These are phyloP conservation scores for Typha latifolia DNA, from an alignment of 176 grass and related monocot species.

Conservation along the genomic window DNA sequence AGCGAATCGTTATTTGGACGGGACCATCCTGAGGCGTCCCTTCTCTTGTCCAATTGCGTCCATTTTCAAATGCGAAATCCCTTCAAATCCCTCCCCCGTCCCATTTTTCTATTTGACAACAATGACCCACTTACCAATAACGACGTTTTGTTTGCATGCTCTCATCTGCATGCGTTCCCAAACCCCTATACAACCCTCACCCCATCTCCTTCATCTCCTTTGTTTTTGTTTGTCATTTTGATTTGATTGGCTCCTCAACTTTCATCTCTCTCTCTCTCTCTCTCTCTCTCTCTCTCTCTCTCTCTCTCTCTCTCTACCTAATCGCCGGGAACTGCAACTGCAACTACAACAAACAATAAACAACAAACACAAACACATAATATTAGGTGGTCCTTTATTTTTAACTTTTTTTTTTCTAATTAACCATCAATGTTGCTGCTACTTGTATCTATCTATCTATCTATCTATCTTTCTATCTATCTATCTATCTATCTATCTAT, in stretches of 20 bases:
- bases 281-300: neutral
- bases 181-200: neutral
- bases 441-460: neutral
- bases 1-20: constrained; percentile 2
- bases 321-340: too few relatives aligned
- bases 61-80: constrained; percentile 6
- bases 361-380: too few relatives aligned
- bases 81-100: constrained; percentile 33
- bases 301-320: neutral
- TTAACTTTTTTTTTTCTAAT: too few relatives aligned
- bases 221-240: neutral
- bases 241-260: neutral
- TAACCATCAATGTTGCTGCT: neutral
- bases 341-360: too few relatives aligned
- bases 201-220: constrained; percentile 4
- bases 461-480: neutral
- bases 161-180: neutral
- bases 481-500: neutral
- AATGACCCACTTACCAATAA: constrained; percentile 12
- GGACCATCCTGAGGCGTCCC: constrained; percentile 1
- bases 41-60: neutral
- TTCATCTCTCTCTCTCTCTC: neutral
- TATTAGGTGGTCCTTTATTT: too few relatives aligned
- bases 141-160: constrained; percentile 20
- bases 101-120: constrained; percentile 1